Evolutionary conservation across 2,329 filamentous ascomycete species (phyloP).

Genomic region (Ceratocystis colombiana): DNA sequence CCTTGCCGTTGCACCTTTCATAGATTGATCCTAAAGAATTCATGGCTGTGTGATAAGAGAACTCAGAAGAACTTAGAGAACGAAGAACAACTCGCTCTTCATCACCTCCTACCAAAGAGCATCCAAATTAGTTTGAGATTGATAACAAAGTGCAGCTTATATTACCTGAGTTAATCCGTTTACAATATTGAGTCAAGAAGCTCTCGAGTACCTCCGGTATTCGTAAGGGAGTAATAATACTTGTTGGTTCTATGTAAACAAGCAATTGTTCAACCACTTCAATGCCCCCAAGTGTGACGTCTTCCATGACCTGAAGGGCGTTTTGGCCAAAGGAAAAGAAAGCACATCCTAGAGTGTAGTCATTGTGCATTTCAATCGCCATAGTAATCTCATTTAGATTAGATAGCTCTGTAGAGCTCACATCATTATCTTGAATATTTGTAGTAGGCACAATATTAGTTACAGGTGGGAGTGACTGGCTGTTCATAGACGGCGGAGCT

Average conservation of each 20-base stretch:
- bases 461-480: not conserved
- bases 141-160: not conserved
- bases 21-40: slow-evolving; percentile 28
- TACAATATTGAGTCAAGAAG: slow-evolving; percentile 18
- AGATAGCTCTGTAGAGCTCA: not conserved
- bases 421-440: not conserved
- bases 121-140: not conserved
- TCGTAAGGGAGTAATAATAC: slow-evolving; percentile 43
- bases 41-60: slow-evolving; percentile 54
- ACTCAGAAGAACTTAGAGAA: slow-evolving; percentile 60
- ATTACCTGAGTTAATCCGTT: slow-evolving; percentile 20
- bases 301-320: slow-evolving; percentile 64
- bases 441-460: not conserved
- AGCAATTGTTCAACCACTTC: slow-evolving; percentile 56
- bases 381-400: slow-evolving; percentile 33
- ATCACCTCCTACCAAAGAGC: not conserved
- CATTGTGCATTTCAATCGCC: slow-evolving; percentile 65
- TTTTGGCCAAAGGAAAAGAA: slow-evolving; percentile 67
- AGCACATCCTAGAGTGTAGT: slow-evolving; percentile 66
- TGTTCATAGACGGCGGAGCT: not conserved
- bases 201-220: slow-evolving; percentile 35
- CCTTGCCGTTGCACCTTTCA: slow-evolving; percentile 53
- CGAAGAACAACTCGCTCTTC: slow-evolving; percentile 41
- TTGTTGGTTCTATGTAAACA: slow-evolving; percentile 45
- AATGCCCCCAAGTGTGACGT: slow-evolving; percentile 58